A percentile compares a stretch with the other conserved stretches of the same genome.
Conservation (phyloP, 108 stramenopile species). For the Cyclotella atomus region DNA sequence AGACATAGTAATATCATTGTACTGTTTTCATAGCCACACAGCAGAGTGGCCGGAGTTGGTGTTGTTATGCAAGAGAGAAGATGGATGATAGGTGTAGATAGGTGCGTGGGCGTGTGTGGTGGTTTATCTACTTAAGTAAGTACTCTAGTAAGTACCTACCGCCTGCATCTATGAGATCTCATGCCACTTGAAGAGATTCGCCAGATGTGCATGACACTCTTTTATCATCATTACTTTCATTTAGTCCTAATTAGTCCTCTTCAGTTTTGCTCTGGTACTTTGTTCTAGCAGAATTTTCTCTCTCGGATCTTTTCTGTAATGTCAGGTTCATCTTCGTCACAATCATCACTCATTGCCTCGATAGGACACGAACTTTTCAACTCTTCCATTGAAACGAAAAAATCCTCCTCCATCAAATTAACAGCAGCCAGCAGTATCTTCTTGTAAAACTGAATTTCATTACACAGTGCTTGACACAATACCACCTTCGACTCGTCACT, state of each 20-base stretch:
- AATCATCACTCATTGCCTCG: constrained; percentile 27
- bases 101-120: no score
- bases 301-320: constrained; percentile 25
- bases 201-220: no score
- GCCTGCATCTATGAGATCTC: no score
- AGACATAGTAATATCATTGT: not conserved
- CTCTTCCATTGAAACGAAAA: constrained; percentile 31
- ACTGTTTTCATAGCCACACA: not conserved
- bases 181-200: no score
- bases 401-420: constrained; percentile 36
- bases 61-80: no score
- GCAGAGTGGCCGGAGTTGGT: no score
- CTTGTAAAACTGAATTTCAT: constrained; percentile 59
- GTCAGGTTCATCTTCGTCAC: constrained; percentile 24
- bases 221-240: no score
- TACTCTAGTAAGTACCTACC: no score
- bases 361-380: constrained; percentile 31
- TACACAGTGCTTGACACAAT: constrained; percentile 45
- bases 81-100: no score
- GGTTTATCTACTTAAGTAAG: no score
- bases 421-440: constrained; percentile 26
- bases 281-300: not conserved
- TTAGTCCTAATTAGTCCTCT: no score
- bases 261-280: no score
- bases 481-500: constrained; percentile 37